Percentiles rank a stretch among this genome's conserved stretches.
phyloP scores from a whole-genome alignment of 2,329 filamentous ascomycete species.

The Fusarium avenaceum region DNA sequence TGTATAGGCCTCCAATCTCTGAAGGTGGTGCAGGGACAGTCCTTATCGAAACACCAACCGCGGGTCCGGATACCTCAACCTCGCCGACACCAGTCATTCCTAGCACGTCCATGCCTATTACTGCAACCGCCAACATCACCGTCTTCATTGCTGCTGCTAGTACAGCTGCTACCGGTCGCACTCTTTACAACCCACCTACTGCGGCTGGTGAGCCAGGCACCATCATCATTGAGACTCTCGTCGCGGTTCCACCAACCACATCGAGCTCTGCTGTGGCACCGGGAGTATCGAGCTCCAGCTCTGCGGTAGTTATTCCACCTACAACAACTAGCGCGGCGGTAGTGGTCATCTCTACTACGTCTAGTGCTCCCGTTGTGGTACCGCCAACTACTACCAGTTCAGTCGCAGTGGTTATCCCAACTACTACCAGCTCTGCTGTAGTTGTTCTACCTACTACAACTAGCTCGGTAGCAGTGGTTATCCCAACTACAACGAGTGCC shows the following conservation, averaged over 20 bases:
- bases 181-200: conserved; percentile 18
- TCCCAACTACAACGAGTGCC: not conserved
- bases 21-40: conserved; percentile 14
- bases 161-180: conserved; percentile 14
- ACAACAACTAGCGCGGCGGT: no score
- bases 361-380: no score
- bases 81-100: not conserved
- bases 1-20: conserved; percentile 1
- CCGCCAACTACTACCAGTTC: no score
- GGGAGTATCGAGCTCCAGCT: not conserved
- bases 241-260: not conserved
- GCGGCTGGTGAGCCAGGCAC: conserved; percentile 22
- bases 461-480: not conserved
- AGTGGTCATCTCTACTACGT: no score
- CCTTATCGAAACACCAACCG: conserved; percentile 19
- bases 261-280: not conserved
- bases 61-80: not conserved
- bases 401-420: not conserved
- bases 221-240: conserved; percentile 19
- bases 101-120: not conserved
- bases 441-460: no score
- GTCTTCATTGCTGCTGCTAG: conserved; percentile 4
- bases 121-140: not conserved
- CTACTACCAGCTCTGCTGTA: not conserved
- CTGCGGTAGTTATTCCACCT: not conserved